Conservation (phyloP, 2,329 filamentous ascomycete species). For the Verticillium longisporum region DNA sequence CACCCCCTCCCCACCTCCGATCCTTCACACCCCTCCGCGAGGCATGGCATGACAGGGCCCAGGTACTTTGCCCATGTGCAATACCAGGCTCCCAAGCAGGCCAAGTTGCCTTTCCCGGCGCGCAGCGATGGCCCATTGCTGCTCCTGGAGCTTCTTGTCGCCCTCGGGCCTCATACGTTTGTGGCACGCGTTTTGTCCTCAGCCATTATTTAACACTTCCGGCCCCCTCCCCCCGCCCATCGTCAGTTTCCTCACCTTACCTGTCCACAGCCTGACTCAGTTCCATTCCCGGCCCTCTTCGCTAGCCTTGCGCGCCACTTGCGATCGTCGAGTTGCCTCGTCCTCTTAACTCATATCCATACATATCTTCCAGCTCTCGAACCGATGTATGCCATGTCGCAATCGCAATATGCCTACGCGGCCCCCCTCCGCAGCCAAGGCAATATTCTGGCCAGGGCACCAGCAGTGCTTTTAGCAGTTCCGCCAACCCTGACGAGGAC, state of each 20-base stretch:
- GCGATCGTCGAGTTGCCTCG: background rate
- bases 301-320: background rate
- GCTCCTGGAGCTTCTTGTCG: background rate
- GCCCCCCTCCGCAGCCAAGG: slow-evolving; percentile 42
- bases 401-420: slow-evolving; percentile 28
- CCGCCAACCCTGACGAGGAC: slow-evolving; percentile 92
- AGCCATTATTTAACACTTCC: background rate
- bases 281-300: background rate
- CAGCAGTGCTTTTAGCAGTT: slow-evolving; percentile 91
- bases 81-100: background rate
- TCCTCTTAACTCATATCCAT: background rate
- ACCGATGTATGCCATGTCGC: slow-evolving; percentile 36
- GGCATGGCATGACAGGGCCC: background rate
- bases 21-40: background rate
- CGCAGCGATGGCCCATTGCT: background rate
- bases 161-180: background rate
- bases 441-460: slow-evolving; percentile 69
- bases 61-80: background rate
- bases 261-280: background rate
- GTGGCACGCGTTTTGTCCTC: background rate
- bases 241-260: background rate
- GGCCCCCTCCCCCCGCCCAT: background rate
- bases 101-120: background rate
- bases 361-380: background rate
- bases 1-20: background rate